A percentile compares a stretch with the other conserved stretches of the same genome.
Evolutionary conservation across 768 basidiomycete genomes (phyloP).

Genomic region (Sarcomyxa edulis): DNA sequence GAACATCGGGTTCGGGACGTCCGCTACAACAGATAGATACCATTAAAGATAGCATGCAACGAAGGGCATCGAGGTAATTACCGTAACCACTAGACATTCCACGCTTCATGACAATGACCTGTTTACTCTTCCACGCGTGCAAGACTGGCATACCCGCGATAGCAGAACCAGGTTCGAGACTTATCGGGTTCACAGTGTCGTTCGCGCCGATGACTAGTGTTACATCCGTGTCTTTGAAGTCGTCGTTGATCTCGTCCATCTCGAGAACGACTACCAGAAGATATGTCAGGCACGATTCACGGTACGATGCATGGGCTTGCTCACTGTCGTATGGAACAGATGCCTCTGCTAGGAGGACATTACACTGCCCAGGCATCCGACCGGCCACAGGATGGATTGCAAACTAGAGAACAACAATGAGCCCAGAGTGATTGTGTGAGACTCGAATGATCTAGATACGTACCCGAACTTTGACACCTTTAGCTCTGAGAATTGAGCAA

Average conservation of each 20-base stretch:
- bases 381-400: conserved; percentile 90
- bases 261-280: conserved; percentile 68
- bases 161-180: conserved; percentile 78
- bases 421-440: not conserved
- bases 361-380: conserved; percentile 91
- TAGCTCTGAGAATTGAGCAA: conserved; percentile 62
- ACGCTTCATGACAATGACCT: conserved; percentile 90
- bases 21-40: conserved; percentile 47
- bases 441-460: conserved; percentile 12
- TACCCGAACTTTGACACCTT: conserved; percentile 71
- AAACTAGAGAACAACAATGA: conserved; percentile 31
- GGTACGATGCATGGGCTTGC: conserved; percentile 14
- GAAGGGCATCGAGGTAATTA: conserved; percentile 22
- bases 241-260: conserved; percentile 95
- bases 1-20: conserved; percentile 93
- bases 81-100: conserved; percentile 88
- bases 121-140: conserved; percentile 91
- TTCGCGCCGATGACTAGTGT: conserved; percentile 90
- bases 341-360: conserved; percentile 87
- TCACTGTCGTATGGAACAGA: conserved; percentile 86
- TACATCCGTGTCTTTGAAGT: conserved; percentile 85
- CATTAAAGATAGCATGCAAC: not conserved
- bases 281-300: conserved; percentile 3
- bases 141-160: conserved; percentile 93
- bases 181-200: conserved; percentile 90